Base-by-base conservation (phyloP, 306 rosid species). In the Dryas drummondii region DNA sequence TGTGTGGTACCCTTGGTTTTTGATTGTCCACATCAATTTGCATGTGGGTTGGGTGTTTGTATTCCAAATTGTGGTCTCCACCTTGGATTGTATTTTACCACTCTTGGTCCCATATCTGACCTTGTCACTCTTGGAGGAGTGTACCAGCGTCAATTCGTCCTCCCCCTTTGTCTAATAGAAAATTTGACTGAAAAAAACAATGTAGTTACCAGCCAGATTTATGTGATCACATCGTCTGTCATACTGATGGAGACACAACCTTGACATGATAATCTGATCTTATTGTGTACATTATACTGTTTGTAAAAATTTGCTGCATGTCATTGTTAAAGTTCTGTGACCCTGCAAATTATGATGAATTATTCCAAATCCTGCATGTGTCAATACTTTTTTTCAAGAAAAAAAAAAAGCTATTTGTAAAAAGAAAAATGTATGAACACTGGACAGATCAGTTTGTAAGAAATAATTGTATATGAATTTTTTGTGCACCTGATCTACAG, bases 401-500 rank as follows among this genome's bases (percentile, higher is more conserved):
- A 27, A 27, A 27, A 27, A 27, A 27, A 27, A 27, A 1, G 32
- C 32, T 27, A 27, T 27, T 27, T 27, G 37, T 27, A 27, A 27
- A 27, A 27, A 27, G 37, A 27, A 27, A 27, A 27, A 27, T 1
- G 37, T 1, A 27, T 27, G 37, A 27, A 27, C 37, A 1, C 37
- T 1, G 2, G 37, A 27, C 37, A 27, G 37, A 27, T 27, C 37
- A 27, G 2, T 14, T 14, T 40, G 7, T 5, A 14, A 40, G 16
- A 62, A 19, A 40, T 0, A 62, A 13, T 6, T 62, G 67, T 14
- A 27, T 55, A 41, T 41, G 63, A 71, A 17, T n/a, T 42, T 37
- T 19, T 54, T 59, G 53, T 17, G 52, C 17, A 40, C 42, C 47
- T 71, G 64, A 57, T 56, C 51, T 47, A 64, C 75, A 81, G 97